Percentiles rank a stretch among this genome's conserved stretches.
phyloP scores from a whole-genome alignment of 2,329 filamentous ascomycete genomes.

The Monosporascus cannonballus region DNA sequence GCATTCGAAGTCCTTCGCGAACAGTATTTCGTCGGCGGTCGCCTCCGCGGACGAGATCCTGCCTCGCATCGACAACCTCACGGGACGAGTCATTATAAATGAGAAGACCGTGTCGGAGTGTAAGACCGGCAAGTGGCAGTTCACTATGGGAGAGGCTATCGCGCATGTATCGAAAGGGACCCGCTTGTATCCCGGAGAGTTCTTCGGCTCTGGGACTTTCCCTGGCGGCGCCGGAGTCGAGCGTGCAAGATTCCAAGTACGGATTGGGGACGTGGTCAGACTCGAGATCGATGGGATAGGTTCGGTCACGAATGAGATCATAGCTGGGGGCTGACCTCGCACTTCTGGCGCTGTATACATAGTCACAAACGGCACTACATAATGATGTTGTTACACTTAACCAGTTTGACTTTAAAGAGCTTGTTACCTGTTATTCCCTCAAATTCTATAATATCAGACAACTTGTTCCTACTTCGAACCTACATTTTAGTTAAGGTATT shows the following conservation, averaged over 20 bases:
- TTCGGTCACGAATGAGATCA: slow-evolving; percentile 19
- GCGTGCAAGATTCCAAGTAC: slow-evolving; percentile 14
- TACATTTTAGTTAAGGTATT: too few species aligned
- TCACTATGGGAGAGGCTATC: slow-evolving; percentile 18
- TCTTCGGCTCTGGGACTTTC: slow-evolving; percentile 21
- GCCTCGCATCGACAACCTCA: slow-evolving; percentile 9
- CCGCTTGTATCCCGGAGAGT: slow-evolving; percentile 19
- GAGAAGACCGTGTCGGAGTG: slow-evolving; percentile 12
- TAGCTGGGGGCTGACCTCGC: slow-evolving; percentile 4
- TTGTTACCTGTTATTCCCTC: too few species aligned
- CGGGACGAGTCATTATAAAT: slow-evolving; percentile 17
- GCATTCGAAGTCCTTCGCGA: slow-evolving; percentile 21
- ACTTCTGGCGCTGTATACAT: too few species aligned
- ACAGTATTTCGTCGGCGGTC: slow-evolving; percentile 18
- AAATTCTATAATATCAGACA: too few species aligned
- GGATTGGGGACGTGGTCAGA: slow-evolving; percentile 16
- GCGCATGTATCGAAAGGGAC: slow-evolving; percentile 17
- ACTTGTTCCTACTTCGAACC: too few species aligned
- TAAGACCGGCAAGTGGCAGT: slow-evolving; percentile 15
- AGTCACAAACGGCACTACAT: too few species aligned
- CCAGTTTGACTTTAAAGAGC: too few species aligned
- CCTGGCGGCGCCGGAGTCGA: slow-evolving; percentile 20
- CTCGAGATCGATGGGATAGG: slow-evolving; percentile 22
- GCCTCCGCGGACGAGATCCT: slow-evolving; percentile 18
- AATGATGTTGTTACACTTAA: too few species aligned